Evolutionary conservation across 768 basidiomycete genomes (phyloP).

Genomic region (Fistulinella prunicolor): DNA sequence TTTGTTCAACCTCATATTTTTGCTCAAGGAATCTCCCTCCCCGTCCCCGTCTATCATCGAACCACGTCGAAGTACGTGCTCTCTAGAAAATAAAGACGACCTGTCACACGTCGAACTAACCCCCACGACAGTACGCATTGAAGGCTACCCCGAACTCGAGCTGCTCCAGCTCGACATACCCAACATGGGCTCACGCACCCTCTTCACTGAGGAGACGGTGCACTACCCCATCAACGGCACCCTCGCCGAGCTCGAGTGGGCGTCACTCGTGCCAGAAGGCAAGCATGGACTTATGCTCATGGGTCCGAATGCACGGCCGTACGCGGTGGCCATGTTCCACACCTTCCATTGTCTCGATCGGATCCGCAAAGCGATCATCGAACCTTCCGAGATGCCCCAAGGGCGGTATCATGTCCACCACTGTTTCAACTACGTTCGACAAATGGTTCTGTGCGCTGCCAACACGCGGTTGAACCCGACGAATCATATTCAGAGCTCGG

Average conservation of each 20-base stretch:
- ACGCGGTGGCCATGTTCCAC: slow-evolving; percentile 39
- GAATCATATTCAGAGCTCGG: slow-evolving; percentile 11
- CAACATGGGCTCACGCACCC: not conserved
- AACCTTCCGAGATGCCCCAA: not conserved
- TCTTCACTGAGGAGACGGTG: slow-evolving; percentile 24
- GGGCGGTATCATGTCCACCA: slow-evolving; percentile 25
- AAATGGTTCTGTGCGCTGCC: slow-evolving; percentile 37
- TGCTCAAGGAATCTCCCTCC: not conserved
- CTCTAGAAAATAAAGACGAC: not conserved
- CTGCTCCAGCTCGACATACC: slow-evolving; percentile 19
- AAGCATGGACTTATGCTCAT: slow-evolving; percentile 21
- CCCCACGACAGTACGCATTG: slow-evolving; percentile 13
- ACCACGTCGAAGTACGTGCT: slow-evolving; percentile 16
- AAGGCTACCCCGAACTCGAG: slow-evolving; percentile 2
- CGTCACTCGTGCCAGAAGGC: slow-evolving; percentile 18
- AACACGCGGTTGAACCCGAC: slow-evolving; percentile 32
- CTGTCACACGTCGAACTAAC: not conserved
- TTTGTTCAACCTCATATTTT: slow-evolving; percentile 13
- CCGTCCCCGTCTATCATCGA: not conserved
- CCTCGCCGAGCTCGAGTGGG: slow-evolving; percentile 26
- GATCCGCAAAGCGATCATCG: slow-evolving; percentile 27
- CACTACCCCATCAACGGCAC: slow-evolving; percentile 24
- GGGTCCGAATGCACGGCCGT: slow-evolving; percentile 23
- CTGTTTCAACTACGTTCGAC: slow-evolving; percentile 41
- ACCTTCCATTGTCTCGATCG: slow-evolving; percentile 40